Conservation (phyloP, 2,329 filamentous ascomycete species). For the Phoma sp. region DNA sequence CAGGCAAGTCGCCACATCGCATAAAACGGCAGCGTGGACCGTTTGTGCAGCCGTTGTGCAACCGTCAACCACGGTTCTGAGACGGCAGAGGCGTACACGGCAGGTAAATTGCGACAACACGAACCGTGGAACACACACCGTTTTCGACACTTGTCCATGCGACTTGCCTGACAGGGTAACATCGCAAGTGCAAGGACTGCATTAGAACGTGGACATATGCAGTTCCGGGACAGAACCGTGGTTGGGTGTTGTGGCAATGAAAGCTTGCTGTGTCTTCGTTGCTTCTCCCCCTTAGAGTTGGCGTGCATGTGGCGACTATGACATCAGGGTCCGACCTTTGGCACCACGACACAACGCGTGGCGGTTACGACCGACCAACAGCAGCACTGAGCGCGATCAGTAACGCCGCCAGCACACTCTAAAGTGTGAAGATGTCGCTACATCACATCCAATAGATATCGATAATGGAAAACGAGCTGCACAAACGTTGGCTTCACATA, state of each 20-base stretch:
- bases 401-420: no score
- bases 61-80: slow-evolving; percentile 16
- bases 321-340: slow-evolving; percentile 11
- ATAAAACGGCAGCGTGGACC: slow-evolving; percentile 12
- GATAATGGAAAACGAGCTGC: no score
- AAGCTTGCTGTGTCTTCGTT: not conserved
- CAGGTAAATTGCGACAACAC: slow-evolving; percentile 17
- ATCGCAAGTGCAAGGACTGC: slow-evolving; percentile 11
- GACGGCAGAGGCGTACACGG: slow-evolving; percentile 13
- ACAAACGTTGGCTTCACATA: no score
- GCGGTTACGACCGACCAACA: not conserved
- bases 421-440: no score
- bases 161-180: slow-evolving; percentile 23
- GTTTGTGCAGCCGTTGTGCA: slow-evolving; percentile 17
- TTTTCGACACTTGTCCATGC: slow-evolving; percentile 22
- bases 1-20: slow-evolving; percentile 6
- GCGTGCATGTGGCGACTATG: slow-evolving; percentile 7
- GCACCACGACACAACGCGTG: not conserved
- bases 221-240: slow-evolving; percentile 4
- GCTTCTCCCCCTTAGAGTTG: not conserved
- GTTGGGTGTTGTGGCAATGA: slow-evolving; percentile 2
- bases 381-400: not conserved
- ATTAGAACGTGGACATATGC: not conserved
- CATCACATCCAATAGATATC: no score
- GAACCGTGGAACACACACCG: slow-evolving; percentile 32